Conservation (phyloP, 345 rosid species). For the Linum usitatissimum region DNA sequence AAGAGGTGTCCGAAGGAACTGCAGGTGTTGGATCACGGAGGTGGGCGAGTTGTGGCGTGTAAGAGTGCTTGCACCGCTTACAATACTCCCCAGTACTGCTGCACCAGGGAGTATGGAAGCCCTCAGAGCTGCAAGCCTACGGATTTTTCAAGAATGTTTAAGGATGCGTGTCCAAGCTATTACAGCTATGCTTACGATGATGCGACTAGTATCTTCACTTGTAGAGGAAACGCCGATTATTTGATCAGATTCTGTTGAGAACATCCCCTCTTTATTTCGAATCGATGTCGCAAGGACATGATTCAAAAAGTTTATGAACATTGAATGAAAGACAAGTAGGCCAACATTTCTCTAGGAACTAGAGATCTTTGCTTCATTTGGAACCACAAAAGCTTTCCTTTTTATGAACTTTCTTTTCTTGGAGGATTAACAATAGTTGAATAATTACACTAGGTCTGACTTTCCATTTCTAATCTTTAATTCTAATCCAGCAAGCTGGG, state of each 20-base stretch:
- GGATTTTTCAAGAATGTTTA: conserved; percentile 33
- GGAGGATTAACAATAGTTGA: too few species aligned
- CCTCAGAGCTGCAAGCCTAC: conserved; percentile 40
- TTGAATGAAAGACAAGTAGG: too few species aligned
- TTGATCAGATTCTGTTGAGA: conserved; percentile 27
- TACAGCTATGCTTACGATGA: conserved; percentile 49
- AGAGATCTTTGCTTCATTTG: too few species aligned
- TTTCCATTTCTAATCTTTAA: too few species aligned
- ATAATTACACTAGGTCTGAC: too few species aligned
- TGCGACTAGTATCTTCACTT: conserved; percentile 31
- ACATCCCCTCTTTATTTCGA: neutral
- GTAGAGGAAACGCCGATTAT: conserved; percentile 27
- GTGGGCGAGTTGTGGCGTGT: conserved; percentile 31
- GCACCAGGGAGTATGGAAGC: conserved; percentile 30
- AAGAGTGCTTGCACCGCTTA: conserved; percentile 39
- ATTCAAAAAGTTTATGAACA: too few species aligned
- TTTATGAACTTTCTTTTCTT: too few species aligned
- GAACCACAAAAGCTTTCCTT: too few species aligned
- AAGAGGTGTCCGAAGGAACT: conserved; percentile 27
- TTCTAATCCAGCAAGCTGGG: too few species aligned
- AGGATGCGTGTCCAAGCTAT: conserved; percentile 33
- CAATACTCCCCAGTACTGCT: conserved; percentile 32
- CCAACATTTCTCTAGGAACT: too few species aligned
- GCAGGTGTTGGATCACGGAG: conserved; percentile 15
- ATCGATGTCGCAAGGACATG: neutral